phyloP scores from a whole-genome alignment of 495 filamentous ascomycete species.

The Podospora appendiculata region DNA sequence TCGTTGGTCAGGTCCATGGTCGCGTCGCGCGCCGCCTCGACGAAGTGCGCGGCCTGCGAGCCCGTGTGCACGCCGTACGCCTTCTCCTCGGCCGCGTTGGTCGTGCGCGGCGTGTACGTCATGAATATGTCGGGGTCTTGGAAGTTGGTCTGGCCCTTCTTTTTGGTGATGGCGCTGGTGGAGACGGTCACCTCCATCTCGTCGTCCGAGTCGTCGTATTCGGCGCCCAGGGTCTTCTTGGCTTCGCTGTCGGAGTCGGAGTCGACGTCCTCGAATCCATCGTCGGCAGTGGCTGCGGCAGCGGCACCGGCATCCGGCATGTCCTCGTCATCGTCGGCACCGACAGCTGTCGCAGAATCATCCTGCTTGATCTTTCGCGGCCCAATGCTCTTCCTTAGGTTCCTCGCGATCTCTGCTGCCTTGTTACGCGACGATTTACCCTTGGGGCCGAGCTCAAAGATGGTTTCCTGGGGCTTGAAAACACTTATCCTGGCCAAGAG shows the following conservation, averaged over 20 bases:
- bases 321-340: conserved; percentile 23
- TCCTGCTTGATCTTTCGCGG: conserved; percentile 31
- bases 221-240: conserved; percentile 47
- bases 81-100: conserved; percentile 74
- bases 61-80: conserved; percentile 90
- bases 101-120: conserved; percentile 76
- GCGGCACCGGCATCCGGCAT: conserved; percentile 29
- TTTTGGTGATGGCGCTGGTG: conserved; percentile 43
- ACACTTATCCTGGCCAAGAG: conserved; percentile 81
- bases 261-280: conserved; percentile 4
- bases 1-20: conserved; percentile 87
- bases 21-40: conserved; percentile 69
- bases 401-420: conserved; percentile 73
- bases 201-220: conserved; percentile 53
- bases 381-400: conserved; percentile 52
- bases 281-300: background rate
- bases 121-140: conserved; percentile 90
- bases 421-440: conserved; percentile 54
- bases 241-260: conserved; percentile 26
- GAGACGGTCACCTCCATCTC: conserved; percentile 83
- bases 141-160: conserved; percentile 45
- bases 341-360: conserved; percentile 10
- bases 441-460: conserved; percentile 83
- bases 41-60: conserved; percentile 58
- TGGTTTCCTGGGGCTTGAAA: conserved; percentile 83